Evolutionary conservation across 2,329 filamentous ascomycete species (phyloP).

Genomic region (Trichocomaceae sp.): DNA sequence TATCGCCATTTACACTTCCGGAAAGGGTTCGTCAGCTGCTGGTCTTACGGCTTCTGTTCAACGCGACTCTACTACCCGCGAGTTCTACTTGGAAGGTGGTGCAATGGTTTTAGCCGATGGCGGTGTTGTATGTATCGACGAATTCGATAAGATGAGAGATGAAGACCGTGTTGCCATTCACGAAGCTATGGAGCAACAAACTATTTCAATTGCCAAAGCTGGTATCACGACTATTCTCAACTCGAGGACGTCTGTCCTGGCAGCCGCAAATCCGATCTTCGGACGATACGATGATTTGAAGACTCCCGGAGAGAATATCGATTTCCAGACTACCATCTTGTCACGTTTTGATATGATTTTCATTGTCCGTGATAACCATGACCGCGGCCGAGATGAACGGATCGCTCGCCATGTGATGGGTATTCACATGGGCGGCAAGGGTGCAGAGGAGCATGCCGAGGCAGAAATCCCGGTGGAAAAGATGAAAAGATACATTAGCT

Average conservation of each 20-base stretch:
- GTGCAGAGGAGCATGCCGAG: conserved; percentile 72
- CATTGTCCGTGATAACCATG: conserved; percentile 94
- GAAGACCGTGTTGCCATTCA: conserved; percentile 97
- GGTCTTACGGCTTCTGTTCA: conserved; percentile 97
- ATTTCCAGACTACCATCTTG: conserved; percentile 96
- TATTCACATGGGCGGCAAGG: conserved; percentile 87
- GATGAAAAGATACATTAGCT: conserved; percentile 95
- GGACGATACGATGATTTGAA: conserved; percentile 98
- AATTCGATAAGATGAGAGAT: conserved; percentile 99
- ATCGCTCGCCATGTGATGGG: conserved; percentile 97
- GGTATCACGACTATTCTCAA: conserved; percentile 98
- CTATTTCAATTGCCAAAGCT: conserved; percentile 96
- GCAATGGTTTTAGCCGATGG: conserved; percentile 98
- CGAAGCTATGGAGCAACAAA: conserved; percentile 99
- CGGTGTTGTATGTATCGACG: conserved; percentile 95
- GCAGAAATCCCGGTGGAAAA: conserved; percentile 91
- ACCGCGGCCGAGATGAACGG: conserved; percentile 77
- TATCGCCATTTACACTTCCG: conserved; percentile 97
- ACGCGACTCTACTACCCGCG: conserved; percentile 79
- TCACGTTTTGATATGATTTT: conserved; percentile 99
- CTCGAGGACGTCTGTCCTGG: conserved; percentile 86
- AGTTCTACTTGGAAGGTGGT: conserved; percentile 96
- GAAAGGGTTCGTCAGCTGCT: conserved; percentile 93
- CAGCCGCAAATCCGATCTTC: conserved; percentile 95
- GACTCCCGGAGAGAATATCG: conserved; percentile 94